phyloP scores from a whole-genome alignment of 768 basidiomycete species.

The Suillus weaverae region DNA sequence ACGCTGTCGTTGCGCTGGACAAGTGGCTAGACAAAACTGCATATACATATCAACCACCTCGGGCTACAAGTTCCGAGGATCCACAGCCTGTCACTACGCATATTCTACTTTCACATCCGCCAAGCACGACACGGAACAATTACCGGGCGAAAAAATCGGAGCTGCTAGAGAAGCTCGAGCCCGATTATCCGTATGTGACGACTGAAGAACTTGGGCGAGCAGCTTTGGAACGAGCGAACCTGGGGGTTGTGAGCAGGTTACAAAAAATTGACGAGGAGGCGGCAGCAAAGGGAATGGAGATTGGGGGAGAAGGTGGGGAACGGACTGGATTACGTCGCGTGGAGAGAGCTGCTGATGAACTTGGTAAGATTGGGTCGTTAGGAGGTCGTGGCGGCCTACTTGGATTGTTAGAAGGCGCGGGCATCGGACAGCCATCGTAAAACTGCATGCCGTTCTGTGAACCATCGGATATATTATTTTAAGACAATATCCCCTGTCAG shows the following conservation, averaged over 20 bases:
- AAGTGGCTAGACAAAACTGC: conserved; percentile 46
- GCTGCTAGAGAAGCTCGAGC: conserved; percentile 39
- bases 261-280: conserved; percentile 50
- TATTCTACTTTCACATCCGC: conserved; percentile 32
- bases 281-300: conserved; percentile 39
- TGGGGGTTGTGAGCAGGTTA: conserved; percentile 51
- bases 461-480: neutral
- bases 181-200: conserved; percentile 15
- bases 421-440: conserved; percentile 15
- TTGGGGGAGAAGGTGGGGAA: conserved; percentile 43
- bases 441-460: neutral
- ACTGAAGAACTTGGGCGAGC: conserved; percentile 19
- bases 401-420: conserved; percentile 48
- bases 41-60: conserved; percentile 18
- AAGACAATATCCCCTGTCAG: neutral
- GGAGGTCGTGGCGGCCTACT: conserved; percentile 41
- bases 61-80: neutral
- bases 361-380: conserved; percentile 18
- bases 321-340: conserved; percentile 47
- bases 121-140: conserved; percentile 32
- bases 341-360: conserved; percentile 44
- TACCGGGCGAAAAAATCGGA: conserved; percentile 47
- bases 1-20: conserved; percentile 48
- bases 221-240: conserved; percentile 47
- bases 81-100: conserved; percentile 28